These are phyloP conservation scores for Podila minutissima DNA, from an alignment of 192 early-diverging fungal genomes.

Conservation along the genomic window DNA sequence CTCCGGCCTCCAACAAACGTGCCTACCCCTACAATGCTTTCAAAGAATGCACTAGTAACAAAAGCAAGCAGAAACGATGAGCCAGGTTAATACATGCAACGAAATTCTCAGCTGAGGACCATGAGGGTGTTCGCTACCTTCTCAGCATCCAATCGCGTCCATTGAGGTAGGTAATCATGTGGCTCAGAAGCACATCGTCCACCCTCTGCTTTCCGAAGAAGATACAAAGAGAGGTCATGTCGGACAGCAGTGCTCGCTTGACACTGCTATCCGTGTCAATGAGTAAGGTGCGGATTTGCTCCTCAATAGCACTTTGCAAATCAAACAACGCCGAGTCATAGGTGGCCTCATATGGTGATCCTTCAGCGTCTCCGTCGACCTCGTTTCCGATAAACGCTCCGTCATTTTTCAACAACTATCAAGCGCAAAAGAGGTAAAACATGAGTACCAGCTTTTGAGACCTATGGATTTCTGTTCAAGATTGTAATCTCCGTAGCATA, in stretches of 20 bases:
- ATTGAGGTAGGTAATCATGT: constrained; percentile 98
- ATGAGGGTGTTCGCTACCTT: constrained; percentile 56
- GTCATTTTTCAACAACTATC: constrained; percentile 58
- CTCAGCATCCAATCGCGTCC: constrained; percentile 95
- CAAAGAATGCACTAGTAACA: constrained; percentile 85
- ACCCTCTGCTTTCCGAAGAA: constrained; percentile 86
- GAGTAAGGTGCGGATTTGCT: constrained; percentile 81
- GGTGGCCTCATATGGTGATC: constrained; percentile 61
- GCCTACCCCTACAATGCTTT: constrained; percentile 90
- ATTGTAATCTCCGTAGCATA: constrained; percentile 14
- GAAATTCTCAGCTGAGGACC: too few species aligned
- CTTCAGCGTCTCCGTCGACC: constrained; percentile 50
- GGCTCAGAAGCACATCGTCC: constrained; percentile 86
- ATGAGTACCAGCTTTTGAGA: too few species aligned
- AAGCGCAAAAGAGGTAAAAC: background rate
- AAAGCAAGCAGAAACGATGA: background rate
- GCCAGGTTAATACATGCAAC: background rate
- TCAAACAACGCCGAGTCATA: constrained; percentile 80
- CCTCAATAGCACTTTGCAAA: constrained; percentile 82
- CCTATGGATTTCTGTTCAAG: too few species aligned
- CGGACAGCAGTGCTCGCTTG: constrained; percentile 84
- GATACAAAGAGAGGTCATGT: constrained; percentile 82
- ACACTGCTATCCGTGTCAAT: constrained; percentile 85
- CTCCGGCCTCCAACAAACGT: constrained; percentile 87
- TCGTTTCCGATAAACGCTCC: constrained; percentile 54